Base-by-base conservation (phyloP, 116 monocot genomes). In the Iris pallida region DNA sequence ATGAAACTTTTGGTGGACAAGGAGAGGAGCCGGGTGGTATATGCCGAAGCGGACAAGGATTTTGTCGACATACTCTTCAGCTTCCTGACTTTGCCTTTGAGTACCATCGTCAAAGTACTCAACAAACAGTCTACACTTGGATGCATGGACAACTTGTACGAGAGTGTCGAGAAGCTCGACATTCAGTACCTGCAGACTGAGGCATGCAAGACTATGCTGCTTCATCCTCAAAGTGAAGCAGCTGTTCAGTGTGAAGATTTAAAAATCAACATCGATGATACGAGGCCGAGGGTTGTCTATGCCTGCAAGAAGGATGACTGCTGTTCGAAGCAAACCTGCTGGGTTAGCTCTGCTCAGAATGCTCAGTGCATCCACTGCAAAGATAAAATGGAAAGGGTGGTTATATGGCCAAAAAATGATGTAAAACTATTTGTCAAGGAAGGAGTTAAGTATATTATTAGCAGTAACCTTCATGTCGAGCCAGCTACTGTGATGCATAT, bases 31-130 rank as follows among this genome's bases (percentile, higher is more conserved):
- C 7, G 16, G 9, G 79, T 79, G 20, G 18, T 73, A 0, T 68
- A 53, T 14, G 73, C 69, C 0, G 69, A 79, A 47, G 44, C 56
- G 12, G 68, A 69, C 7, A 6, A 42, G 4, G 57, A 57, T 16
- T 73, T 79, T 43, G 57, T 79, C 9, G 73, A 79, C 57, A 20
- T 69, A 10, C 57, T 79, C 9, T 54, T 79, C 17, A 57, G 79
- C 73, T 79, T 79, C 69, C 49, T 79, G 10, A 73, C 73, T 16
- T 40, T 79, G 6, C 79, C 79, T 1, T 3, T 79, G 6, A 68
- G 73, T 9, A 47, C 68, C 56, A 45, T 73, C 30, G 62, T 73
- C 48, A 19, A 48, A 14, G 73, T 79, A 42, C 45, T 73, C 14
- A 40, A n/a, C 43, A 73, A 63, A 48, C 45, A 67, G 1, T 48